These are phyloP conservation scores for Thielaviopsis populi DNA, from an alignment of 2,329 filamentous ascomycete genomes.

Conservation along the genomic window DNA sequence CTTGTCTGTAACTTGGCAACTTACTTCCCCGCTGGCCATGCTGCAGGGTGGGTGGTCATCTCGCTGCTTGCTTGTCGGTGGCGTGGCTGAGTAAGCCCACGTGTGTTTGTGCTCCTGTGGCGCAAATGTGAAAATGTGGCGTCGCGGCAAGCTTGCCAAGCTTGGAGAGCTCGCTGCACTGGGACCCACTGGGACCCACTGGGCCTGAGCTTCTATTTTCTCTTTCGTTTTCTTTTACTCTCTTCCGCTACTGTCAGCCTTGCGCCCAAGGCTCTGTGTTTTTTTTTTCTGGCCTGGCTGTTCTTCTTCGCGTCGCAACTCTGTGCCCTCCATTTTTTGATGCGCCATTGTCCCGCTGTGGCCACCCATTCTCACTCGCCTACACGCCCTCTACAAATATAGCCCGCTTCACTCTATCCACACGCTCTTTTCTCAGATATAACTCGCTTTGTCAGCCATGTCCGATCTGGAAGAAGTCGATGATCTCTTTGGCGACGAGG, in stretches of 20 bases:
- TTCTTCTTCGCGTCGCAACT: constrained; percentile 12
- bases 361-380: background rate
- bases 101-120: background rate
- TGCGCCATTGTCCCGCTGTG: background rate
- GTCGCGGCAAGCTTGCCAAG: background rate
- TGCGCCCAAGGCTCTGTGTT: constrained; percentile 14
- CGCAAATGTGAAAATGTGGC: background rate
- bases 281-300: constrained; percentile 7
- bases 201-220: background rate
- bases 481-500: constrained; percentile 48
- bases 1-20: background rate
- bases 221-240: no score
- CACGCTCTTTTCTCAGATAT: background rate
- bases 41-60: no score
- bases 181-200: background rate
- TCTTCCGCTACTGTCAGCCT: constrained; percentile 7
- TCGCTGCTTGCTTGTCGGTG: no score
- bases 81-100: no score
- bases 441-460: constrained; percentile 25
- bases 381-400: no score
- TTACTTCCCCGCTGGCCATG: no score
- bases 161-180: no score
- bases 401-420: background rate
- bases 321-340: background rate
- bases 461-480: constrained; percentile 43